Conservation (phyloP, 1,284 basidiomycete genomes). For the Schizophyllum commune region DNA sequence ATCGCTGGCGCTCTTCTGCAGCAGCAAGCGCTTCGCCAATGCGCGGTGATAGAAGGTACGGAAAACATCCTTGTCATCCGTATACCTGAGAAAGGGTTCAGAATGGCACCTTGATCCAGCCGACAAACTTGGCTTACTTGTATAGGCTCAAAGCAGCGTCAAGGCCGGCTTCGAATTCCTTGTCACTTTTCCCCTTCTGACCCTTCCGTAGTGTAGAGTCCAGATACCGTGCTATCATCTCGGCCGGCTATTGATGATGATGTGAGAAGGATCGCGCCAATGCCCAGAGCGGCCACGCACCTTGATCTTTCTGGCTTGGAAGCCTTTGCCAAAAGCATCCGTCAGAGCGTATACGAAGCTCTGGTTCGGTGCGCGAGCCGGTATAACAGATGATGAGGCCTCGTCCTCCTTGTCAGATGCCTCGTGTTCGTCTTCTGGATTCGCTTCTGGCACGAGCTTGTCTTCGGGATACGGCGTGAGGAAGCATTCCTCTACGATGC, state of each 20-base stretch:
- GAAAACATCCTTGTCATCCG: conserved; percentile 90
- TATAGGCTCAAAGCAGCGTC: conserved; percentile 80
- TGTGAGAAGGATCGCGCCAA: background rate
- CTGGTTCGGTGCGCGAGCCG: conserved; percentile 29
- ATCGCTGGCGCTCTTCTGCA: conserved; percentile 82
- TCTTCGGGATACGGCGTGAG: background rate
- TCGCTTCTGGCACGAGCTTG: background rate
- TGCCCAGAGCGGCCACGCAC: background rate
- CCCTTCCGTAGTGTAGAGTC: conserved; percentile 84
- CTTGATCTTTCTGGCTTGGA: conserved; percentile 77
- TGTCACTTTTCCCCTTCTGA: conserved; percentile 66
- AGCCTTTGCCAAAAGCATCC: conserved; percentile 76
- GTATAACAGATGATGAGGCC: conserved; percentile 35
- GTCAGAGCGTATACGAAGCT: conserved; percentile 55
- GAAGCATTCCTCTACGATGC: background rate
- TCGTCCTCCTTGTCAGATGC: conserved; percentile 42
- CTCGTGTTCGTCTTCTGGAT: background rate
- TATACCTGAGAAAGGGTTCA: conserved; percentile 19
- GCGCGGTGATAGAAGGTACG: conserved; percentile 91
- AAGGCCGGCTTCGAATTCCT: conserved; percentile 62
- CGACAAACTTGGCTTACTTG: conserved; percentile 24
- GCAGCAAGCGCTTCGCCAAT: conserved; percentile 82
- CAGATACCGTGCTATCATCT: conserved; percentile 90
- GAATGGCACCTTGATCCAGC: conserved; percentile 27
- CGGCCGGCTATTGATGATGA: conserved; percentile 51